Percentiles rank a stretch among this genome's conserved stretches.
phyloP scores from a whole-genome alignment of 2,329 filamentous ascomycete species.

The Colletotrichum gigasporum region DNA sequence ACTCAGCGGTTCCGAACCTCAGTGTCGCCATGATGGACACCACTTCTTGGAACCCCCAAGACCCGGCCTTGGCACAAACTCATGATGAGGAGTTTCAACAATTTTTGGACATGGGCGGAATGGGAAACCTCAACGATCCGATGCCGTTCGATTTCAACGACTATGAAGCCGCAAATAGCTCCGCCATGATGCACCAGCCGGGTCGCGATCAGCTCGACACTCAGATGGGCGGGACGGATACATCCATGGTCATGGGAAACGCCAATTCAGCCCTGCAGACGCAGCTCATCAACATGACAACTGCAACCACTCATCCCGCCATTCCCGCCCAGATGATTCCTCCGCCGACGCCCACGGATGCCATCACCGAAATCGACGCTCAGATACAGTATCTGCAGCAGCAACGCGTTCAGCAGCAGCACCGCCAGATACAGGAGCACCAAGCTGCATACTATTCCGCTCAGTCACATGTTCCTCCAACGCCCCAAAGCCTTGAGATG shows the following conservation, averaged over 20 bases:
- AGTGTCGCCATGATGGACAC: constrained; percentile 61
- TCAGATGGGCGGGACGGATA: constrained; percentile 57
- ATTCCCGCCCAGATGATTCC: constrained; percentile 57
- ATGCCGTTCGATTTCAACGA: constrained; percentile 70
- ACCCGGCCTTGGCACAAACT: constrained; percentile 60
- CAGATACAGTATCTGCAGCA: constrained; percentile 74
- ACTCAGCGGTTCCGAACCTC: neutral
- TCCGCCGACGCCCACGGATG: constrained; percentile 57
- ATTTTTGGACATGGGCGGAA: constrained; percentile 68
- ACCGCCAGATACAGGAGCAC: constrained; percentile 65
- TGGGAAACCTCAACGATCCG: constrained; percentile 61
- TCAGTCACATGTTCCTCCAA: constrained; percentile 74
- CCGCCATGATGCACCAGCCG: constrained; percentile 50
- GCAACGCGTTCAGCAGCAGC: constrained; percentile 69
- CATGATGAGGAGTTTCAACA: constrained; percentile 72
- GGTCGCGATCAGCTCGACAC: constrained; percentile 56
- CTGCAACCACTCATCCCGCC: constrained; percentile 52
- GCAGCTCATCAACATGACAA: constrained; percentile 59
- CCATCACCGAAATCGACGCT: constrained; percentile 69
- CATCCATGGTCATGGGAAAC: constrained; percentile 46
- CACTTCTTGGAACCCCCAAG: constrained; percentile 64
- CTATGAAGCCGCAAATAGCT: constrained; percentile 54
- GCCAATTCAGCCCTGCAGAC: constrained; percentile 42
- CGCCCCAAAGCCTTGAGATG: constrained; percentile 83
- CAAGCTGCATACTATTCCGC: constrained; percentile 55